These are phyloP conservation scores for Curvularia spicifera DNA, from an alignment of 2,329 filamentous ascomycete genomes.

Conservation along the genomic window DNA sequence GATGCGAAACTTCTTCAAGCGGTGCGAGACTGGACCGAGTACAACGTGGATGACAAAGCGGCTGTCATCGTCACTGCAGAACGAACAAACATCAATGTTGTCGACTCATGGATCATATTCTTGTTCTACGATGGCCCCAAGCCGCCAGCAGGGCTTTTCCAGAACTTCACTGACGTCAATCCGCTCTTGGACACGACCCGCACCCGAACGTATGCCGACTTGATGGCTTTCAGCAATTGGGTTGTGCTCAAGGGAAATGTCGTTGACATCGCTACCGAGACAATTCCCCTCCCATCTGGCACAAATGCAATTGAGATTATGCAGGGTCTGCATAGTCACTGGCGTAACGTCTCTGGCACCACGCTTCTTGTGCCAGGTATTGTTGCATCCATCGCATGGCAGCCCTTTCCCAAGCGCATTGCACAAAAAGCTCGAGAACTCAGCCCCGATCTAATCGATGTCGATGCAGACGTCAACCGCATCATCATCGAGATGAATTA, in stretches of 20 bases:
- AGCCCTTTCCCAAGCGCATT: slow-evolving; percentile 43
- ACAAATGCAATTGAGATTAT: slow-evolving; percentile 36
- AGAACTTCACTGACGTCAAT: slow-evolving; percentile 60
- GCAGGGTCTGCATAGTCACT: slow-evolving; percentile 38
- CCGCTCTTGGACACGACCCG: slow-evolving; percentile 55
- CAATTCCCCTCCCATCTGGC: slow-evolving; percentile 37
- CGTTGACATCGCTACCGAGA: slow-evolving; percentile 47
- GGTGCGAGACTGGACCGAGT: slow-evolving; percentile 62
- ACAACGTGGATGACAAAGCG: slow-evolving; percentile 55
- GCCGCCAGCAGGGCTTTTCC: slow-evolving; percentile 60
- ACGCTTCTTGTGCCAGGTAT: slow-evolving; percentile 39
- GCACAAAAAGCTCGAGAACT: slow-evolving; percentile 28
- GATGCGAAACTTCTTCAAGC: slow-evolving; percentile 55
- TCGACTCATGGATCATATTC: slow-evolving; percentile 44
- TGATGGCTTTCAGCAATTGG: slow-evolving; percentile 57
- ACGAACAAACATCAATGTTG: slow-evolving; percentile 33
- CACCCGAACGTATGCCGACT: slow-evolving; percentile 56
- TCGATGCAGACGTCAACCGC: slow-evolving; percentile 51
- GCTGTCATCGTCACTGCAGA: slow-evolving; percentile 43
- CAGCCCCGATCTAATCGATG: slow-evolving; percentile 48
- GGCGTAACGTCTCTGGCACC: slow-evolving; percentile 36
- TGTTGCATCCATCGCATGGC: slow-evolving; percentile 45
- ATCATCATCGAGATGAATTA: slow-evolving; percentile 57
- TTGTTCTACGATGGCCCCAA: slow-evolving; percentile 48
- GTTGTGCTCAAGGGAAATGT: slow-evolving; percentile 42